Conservation (phyloP, 352 stramenopile genomes). For the Phytophthora pistaciae region DNA sequence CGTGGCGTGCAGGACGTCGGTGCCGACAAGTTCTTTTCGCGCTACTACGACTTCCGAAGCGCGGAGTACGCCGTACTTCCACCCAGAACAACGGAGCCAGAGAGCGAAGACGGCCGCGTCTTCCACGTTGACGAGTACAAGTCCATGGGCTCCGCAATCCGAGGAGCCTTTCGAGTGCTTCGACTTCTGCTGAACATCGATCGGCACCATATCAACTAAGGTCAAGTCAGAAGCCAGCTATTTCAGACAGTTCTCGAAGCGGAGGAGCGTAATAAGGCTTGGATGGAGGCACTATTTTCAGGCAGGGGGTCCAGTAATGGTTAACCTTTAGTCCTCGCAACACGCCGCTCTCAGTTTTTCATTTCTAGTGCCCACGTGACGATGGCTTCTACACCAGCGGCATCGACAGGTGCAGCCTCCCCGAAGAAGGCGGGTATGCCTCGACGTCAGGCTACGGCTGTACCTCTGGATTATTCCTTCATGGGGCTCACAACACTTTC, state of each 20-base stretch:
- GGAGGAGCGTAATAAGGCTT: background rate
- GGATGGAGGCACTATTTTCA: constrained; percentile 23
- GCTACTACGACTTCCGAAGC: constrained; percentile 33
- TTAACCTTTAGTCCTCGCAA: background rate
- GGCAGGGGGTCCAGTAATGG: background rate
- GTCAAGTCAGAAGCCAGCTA: constrained; percentile 3
- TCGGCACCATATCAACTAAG: constrained; percentile 29
- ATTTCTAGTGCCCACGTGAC: constrained; percentile 1
- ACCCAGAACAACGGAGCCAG: constrained; percentile 15
- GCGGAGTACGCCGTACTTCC: constrained; percentile 21
- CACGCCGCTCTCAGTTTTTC: constrained; percentile 1
- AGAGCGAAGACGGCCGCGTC: constrained; percentile 23
- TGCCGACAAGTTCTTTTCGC: constrained; percentile 31
- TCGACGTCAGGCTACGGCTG: constrained; percentile 17
- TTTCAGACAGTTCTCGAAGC: constrained; percentile 12
- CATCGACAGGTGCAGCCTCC: background rate
- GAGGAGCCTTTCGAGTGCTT: constrained; percentile 24
- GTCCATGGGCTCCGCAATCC: constrained; percentile 12
- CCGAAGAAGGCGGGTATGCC: constrained; percentile 23
- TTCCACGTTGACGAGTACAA: constrained; percentile 26
- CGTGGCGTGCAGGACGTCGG: constrained; percentile 31
- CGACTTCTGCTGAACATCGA: constrained; percentile 29
- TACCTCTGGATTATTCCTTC: constrained; percentile 77
- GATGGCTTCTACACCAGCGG: background rate
- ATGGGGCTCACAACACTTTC: constrained; percentile 65